Evolutionary conservation across 2,329 filamentous ascomycete species (phyloP), one percentile per base, ranked within the genome.

Genomic region (Calycina herbarum): DNA sequence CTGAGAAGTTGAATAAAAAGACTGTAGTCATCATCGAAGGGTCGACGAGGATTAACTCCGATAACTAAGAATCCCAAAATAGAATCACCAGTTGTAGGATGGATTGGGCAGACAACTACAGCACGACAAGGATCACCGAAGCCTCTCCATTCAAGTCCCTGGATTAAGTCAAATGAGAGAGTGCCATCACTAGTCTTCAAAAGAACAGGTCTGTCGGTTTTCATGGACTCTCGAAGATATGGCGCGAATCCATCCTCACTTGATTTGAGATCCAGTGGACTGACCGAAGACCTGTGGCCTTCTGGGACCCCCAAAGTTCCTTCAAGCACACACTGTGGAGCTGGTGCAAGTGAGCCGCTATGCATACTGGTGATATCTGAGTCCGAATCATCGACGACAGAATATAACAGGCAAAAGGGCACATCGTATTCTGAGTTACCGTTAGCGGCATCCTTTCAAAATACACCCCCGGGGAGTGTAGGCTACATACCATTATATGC

Each of bases 1-100:
- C 88, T 89, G 5, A 94, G 78, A 0, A 94, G 82, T 71, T 91
- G 88, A 45, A 94, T 82, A 72, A 94, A 95, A 0, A 94, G 81
- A 68, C 86, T 86, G 73, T 94, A 95, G 70, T 94, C 92, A 45
- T 90, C 88, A 71, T 95, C 90, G 71, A 91, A 95, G 0, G 90
- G 91, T 60, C 91, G 83, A 54, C 91, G 82, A 1, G 92, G 91
- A 74, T 96, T 96, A 10, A 91, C 82, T 3, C 91, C 92, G 75
- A 95, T 82, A 2, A 95, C 85, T 8, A 95, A 82, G 73, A 95
- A 95, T 0, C 92, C 92, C 0, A 93, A 84, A 0, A 91, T 88
- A 1, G 84, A 85, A 63, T 93, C 90, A 2, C 87, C 88, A 1
- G 87, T 82, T 0, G 90, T 94, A 0, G 91, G 89, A 71, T 93